These are phyloP conservation scores for Pyrus communis DNA, from an alignment of 306 rosid species.

Conservation along the genomic window DNA sequence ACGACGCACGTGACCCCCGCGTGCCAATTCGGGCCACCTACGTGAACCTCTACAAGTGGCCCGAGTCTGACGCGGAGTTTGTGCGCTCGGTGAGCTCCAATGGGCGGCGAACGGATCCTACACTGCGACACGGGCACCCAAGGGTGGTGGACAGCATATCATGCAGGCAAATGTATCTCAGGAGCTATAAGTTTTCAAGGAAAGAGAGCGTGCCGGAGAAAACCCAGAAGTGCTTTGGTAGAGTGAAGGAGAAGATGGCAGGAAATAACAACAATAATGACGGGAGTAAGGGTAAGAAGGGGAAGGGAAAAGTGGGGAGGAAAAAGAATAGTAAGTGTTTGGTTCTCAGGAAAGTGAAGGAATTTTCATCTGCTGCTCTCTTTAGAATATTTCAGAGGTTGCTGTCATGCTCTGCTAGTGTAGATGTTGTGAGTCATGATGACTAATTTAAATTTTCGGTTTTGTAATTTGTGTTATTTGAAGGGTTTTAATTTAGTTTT, in stretches of 20 bases:
- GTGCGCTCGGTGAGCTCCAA: conserved; percentile 49
- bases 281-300: not conserved
- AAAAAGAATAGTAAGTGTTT: conserved; percentile 46
- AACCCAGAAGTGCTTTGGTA: conserved; percentile 64
- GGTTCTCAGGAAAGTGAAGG: conserved; percentile 62
- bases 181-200: conserved; percentile 76
- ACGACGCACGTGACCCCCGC: conserved; percentile 58
- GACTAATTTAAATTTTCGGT: not conserved
- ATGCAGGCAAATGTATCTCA: conserved; percentile 78
- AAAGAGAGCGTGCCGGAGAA: conserved; percentile 64
- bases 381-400: conserved; percentile 53
- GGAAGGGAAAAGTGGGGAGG: not conserved
- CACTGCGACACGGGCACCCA: conserved; percentile 31
- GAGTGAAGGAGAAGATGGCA: conserved; percentile 45
- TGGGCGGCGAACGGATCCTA: conserved; percentile 4
- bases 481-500: not conserved
- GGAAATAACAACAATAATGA: not conserved
- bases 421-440: conserved; percentile 50
- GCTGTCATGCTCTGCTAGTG: conserved; percentile 60
- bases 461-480: not conserved
- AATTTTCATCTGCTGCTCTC: conserved; percentile 39
- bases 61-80: conserved; percentile 81
- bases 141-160: conserved; percentile 81
- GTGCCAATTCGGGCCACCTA: conserved; percentile 67
- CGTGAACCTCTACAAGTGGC: conserved; percentile 76